Conservation (phyloP, 495 filamentous ascomycete genomes). For the Pseudoneurospora amorphoporcata region DNA sequence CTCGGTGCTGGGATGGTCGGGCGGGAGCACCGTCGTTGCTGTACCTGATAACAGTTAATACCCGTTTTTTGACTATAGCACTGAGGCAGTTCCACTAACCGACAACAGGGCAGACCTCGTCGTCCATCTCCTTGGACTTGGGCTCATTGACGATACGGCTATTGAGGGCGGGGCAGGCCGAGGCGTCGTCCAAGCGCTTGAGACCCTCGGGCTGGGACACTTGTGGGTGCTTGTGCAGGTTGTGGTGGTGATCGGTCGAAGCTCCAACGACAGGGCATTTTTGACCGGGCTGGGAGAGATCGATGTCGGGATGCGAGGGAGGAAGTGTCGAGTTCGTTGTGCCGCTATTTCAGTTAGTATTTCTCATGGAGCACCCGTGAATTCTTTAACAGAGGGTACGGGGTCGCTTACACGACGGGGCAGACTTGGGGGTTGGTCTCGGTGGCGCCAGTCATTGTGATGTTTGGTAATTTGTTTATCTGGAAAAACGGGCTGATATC, state of each 20-base stretch:
- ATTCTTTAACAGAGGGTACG: no score
- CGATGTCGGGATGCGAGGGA: conserved; percentile 30
- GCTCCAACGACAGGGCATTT: conserved; percentile 35
- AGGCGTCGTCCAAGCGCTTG: conserved; percentile 24
- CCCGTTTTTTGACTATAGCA: no score
- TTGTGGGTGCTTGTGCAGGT: conserved; percentile 33
- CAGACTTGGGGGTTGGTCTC: background rate
- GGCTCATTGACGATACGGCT: conserved; percentile 28
- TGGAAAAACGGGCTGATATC: background rate
- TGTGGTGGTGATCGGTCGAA: conserved; percentile 34
- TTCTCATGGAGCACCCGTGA: no score
- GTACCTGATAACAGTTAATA: conserved; percentile 9
- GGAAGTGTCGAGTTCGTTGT: conserved; percentile 32
- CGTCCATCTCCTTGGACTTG: conserved; percentile 36
- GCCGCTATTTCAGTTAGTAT: background rate
- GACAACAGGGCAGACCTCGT: conserved; percentile 36
- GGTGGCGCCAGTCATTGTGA: background rate
- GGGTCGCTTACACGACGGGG: background rate
- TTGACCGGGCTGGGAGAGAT: conserved; percentile 34
- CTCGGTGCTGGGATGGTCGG: conserved; percentile 33
- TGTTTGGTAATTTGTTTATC: background rate
- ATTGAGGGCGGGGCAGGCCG: conserved; percentile 32
- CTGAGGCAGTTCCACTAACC: background rate
- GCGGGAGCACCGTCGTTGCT: conserved; percentile 35
- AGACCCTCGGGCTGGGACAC: conserved; percentile 21